These are phyloP conservation scores for Pyrrhoderma noxium DNA, from an alignment of 1,284 basidiomycete genomes.

Conservation along the genomic window DNA sequence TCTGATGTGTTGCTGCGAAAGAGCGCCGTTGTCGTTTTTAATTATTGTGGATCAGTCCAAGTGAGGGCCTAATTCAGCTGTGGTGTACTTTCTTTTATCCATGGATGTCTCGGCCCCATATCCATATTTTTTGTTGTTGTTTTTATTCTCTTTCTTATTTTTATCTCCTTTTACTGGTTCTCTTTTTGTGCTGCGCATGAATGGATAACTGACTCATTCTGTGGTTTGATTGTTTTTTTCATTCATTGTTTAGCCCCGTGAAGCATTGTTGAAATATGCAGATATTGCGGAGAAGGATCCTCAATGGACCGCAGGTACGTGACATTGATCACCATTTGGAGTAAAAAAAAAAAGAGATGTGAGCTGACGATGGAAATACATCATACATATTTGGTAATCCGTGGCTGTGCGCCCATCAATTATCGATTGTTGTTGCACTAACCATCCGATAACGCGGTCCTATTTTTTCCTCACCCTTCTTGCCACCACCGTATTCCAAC, in stretches of 20 bases:
- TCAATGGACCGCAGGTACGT: conserved; percentile 75
- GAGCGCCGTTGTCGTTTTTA: conserved; percentile 7
- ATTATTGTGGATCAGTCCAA: neutral
- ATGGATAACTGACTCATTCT: too few species aligned
- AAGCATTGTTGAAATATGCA: conserved; percentile 93
- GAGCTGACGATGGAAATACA: neutral
- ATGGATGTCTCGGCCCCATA: too few species aligned
- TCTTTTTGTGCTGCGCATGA: too few species aligned
- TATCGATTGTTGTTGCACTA: conserved; percentile 34
- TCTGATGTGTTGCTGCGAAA: conserved; percentile 7
- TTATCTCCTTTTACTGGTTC: neutral
- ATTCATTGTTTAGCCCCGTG: conserved; percentile 63
- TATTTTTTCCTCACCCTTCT: neutral
- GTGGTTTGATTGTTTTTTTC: conserved; percentile 2
- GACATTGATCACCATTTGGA: conserved; percentile 19
- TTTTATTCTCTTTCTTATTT: conserved; percentile 1
- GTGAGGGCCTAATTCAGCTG: too few species aligned
- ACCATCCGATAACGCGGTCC: neutral
- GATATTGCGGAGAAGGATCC: conserved; percentile 67
- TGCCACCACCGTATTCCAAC: neutral
- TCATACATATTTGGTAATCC: conserved; percentile 36
- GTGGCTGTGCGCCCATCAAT: conserved; percentile 38
- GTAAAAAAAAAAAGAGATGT: conserved; percentile 1
- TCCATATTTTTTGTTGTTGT: too few species aligned
- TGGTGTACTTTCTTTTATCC: too few species aligned